Percentiles rank a stretch among this genome's conserved stretches.
phyloP scores from a whole-genome alignment of 495 filamentous ascomycete species.

The Neurospora sp. region DNA sequence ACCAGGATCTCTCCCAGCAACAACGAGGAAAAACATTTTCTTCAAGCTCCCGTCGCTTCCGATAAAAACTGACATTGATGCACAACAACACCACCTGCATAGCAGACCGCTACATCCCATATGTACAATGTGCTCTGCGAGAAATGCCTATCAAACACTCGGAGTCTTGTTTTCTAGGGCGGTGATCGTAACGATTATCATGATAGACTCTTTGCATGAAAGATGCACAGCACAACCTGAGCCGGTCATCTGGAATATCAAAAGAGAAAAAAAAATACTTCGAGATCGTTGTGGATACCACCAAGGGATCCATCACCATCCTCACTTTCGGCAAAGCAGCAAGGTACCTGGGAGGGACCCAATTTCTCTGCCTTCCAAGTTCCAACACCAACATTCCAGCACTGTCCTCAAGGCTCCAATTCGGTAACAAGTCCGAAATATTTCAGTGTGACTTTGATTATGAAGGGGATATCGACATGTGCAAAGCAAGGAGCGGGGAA shows the following conservation, averaged over 20 bases:
- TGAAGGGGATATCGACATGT: background rate
- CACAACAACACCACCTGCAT: background rate
- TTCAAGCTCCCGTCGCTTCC: background rate
- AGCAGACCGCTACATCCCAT: background rate
- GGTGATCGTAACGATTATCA: background rate
- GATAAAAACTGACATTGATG: background rate
- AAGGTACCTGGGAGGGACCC: background rate
- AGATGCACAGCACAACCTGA: background rate
- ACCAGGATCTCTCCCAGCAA: background rate
- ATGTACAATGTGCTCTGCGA: background rate
- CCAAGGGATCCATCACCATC: background rate
- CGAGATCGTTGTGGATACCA: background rate
- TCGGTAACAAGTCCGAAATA: background rate
- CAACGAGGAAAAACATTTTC: background rate
- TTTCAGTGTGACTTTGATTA: background rate
- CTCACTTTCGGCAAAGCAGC: background rate
- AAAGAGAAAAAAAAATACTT: background rate
- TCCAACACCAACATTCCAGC: background rate
- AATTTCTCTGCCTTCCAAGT: background rate
- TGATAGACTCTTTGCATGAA: background rate
- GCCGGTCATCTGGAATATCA: background rate
- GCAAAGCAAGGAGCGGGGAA: background rate
- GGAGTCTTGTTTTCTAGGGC: background rate
- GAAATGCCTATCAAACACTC: background rate
- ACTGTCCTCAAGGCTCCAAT: background rate